Evolutionary conservation across 768 basidiomycete species (phyloP), one percentile per base, ranked within the genome.

Genomic region (Boletus tylopilopsis): DNA sequence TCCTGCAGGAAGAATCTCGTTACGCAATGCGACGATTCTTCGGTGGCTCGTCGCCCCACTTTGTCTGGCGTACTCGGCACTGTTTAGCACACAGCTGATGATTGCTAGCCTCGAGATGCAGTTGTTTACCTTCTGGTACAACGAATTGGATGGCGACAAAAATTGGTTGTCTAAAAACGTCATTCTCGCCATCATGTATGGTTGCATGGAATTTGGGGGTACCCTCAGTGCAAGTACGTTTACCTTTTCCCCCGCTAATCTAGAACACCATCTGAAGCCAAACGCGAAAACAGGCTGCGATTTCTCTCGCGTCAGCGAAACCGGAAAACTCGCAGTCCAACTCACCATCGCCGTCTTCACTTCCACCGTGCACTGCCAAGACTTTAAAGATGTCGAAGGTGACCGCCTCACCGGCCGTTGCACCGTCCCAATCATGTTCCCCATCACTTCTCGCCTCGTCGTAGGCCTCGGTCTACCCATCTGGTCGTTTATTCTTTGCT

Each of bases 321-420:
- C 64, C 1, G 67, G 60, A 4, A 53, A 57, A 33, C 51, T 68
- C 5, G 68, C 76, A 0, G 53, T 72, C 29, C 61, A 63, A 36
- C 50, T 73, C 40, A 74, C 71, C 22, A 62, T 68, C 8, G 64
- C 64, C 0, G 69, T 76, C 15, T 68, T 77, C 30, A 57, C 71
- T 2, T 76, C 76, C 0, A 78, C 76, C 4, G 72, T 77, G 11
- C 76, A 78, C 19, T 70, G 74, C 3, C 74, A 77, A 58, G 78
- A 79, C 49, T 79, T 74, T 49, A 66, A 72, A 24, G 78, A 79
- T 45, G 56, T 70, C 13, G 62, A 65, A n/a, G 77, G 77, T 0
- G 78, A 78, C 42, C 55, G 58, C 5, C 42, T 64, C n/a, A 62
- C 63, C 0, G 73, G 73, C 1, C 67, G 77, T 5, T 19, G 62